Conservation (phyloP, 2,329 filamentous ascomycete genomes). For the Aspergillus pseudoterreus region DNA sequence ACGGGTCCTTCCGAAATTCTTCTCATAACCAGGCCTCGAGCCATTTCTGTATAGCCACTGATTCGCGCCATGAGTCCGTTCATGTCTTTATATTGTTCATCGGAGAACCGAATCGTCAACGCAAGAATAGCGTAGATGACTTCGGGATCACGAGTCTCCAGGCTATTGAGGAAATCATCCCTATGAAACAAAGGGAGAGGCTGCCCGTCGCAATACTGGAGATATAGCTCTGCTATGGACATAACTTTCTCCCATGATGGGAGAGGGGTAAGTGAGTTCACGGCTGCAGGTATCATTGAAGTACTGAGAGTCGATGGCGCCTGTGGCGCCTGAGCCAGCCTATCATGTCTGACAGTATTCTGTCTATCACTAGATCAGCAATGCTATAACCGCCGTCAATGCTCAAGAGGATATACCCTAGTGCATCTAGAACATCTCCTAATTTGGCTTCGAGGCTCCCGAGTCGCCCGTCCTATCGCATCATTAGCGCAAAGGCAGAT, state of each 20-base stretch:
- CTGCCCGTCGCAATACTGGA: slow-evolving; percentile 49
- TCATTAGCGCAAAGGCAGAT: background rate
- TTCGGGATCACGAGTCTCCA: slow-evolving; percentile 37
- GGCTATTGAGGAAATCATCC: slow-evolving; percentile 37
- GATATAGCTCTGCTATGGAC: slow-evolving; percentile 41
- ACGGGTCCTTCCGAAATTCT: slow-evolving; percentile 37
- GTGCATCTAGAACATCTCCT: slow-evolving; percentile 31
- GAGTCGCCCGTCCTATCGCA: slow-evolving; percentile 29
- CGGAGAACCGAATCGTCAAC: slow-evolving; percentile 42
- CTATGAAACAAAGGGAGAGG: slow-evolving; percentile 48
- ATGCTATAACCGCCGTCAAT: background rate
- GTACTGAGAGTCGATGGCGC: slow-evolving; percentile 6
- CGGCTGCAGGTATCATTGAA: slow-evolving; percentile 7
- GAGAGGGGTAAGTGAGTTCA: slow-evolving; percentile 22
- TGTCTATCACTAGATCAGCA: slow-evolving; percentile 7
- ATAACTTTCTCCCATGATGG: slow-evolving; percentile 39
- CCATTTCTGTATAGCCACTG: slow-evolving; percentile 36
- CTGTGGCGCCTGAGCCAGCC: slow-evolving; percentile 6
- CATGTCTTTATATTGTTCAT: slow-evolving; percentile 19
- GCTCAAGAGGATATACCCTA: slow-evolving; percentile 27
- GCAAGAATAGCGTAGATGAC: slow-evolving; percentile 38
- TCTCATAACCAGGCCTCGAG: slow-evolving; percentile 36
- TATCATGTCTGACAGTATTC: slow-evolving; percentile 13
- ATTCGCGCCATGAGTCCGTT: slow-evolving; percentile 24
- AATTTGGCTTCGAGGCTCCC: slow-evolving; percentile 32